Evolutionary conservation across 164 flowering plant genomes (phyloP), one percentile per base, ranked within the genome.

Genomic region (Nymphaea thermarum): DNA sequence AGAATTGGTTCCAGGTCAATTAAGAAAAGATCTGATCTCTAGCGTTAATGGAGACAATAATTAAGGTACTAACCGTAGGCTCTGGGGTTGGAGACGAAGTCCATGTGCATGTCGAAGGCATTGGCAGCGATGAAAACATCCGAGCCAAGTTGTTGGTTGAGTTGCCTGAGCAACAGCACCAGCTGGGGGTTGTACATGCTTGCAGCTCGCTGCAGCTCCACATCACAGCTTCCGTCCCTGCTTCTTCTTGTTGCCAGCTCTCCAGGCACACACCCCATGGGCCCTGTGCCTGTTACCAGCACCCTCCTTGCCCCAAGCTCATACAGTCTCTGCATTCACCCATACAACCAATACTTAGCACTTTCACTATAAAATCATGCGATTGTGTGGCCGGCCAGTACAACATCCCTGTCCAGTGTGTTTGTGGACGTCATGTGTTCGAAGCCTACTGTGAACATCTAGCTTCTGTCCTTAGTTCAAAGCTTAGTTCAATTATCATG

Each of bases 221-320:
- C 66, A 1, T 75, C 83, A 65, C 98, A 92, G 15, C 71, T 72
- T 0, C 95, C 98, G 17, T 82, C 79, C 2, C 18, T 14, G 73
- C 90, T 73, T 41, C 88, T 45, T 25, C 36, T 51, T 70, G 3
- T 10, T 8, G 94, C 96, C 18, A 82, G 70, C 80, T 83, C 86
- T 0, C 86, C 81, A 14, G 93, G 96, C 10, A 86, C 91, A 71
- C 96, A 90, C 0, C 98, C 98, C 67, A 92, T 3, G 2, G 96
- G 96, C 8, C 97, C 97, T 1, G 85, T 85, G 41, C 97, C 97
- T 0, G 97, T 91, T 72, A 91, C 97, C 43, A 91, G 70, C 3
- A 91, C 87, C 74, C 85, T 76, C 2, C 89, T 71, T 1, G 82
- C 88, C 42, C 98, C 98, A 64, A 89, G 61, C 6, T 84, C 79